Evolutionary conservation across 2,329 filamentous ascomycete species (phyloP).

Genomic region (Ploettnerulaceae sp.): DNA sequence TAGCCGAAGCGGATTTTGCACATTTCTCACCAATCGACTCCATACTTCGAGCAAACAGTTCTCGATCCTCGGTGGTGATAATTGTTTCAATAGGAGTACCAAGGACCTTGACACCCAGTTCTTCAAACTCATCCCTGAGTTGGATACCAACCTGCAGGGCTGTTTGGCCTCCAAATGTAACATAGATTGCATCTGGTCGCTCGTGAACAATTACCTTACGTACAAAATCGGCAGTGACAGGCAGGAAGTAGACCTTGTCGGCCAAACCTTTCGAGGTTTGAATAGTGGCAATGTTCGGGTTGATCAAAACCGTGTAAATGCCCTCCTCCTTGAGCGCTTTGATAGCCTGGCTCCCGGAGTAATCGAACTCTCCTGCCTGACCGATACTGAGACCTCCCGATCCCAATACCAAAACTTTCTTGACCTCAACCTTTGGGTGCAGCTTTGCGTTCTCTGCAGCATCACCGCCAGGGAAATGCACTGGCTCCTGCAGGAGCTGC

Average conservation of each 20-base stretch:
- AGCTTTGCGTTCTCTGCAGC: constrained; percentile 71
- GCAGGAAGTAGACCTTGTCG: constrained; percentile 98
- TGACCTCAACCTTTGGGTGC: constrained; percentile 76
- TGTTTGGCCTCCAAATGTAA: constrained; percentile 96
- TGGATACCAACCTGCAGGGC: constrained; percentile 95
- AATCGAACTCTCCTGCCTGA: constrained; percentile 97
- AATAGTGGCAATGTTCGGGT: constrained; percentile 98
- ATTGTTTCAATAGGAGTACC: constrained; percentile 97
- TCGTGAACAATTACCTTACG: constrained; percentile 96
- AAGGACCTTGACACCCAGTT: constrained; percentile 85
- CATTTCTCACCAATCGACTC: constrained; percentile 97
- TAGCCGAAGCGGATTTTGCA: constrained; percentile 93
- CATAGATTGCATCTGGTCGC: constrained; percentile 92
- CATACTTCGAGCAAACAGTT: constrained; percentile 97
- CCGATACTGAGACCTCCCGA: constrained; percentile 95
- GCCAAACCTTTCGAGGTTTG: constrained; percentile 97
- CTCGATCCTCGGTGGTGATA: constrained; percentile 96
- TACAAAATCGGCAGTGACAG: constrained; percentile 94
- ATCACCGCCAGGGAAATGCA: constrained; percentile 82
- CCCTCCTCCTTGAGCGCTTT: constrained; percentile 97
- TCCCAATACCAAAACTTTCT: constrained; percentile 92
- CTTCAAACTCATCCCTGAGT: constrained; percentile 94
- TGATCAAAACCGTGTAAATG: constrained; percentile 97
- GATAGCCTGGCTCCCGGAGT: constrained; percentile 96
- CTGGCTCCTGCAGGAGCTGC: constrained; percentile 63